Evolutionary conservation across 192 early-diverging fungal genomes (phyloP), one percentile per base, ranked within the genome.

Genomic region (Coemansia sp.): DNA sequence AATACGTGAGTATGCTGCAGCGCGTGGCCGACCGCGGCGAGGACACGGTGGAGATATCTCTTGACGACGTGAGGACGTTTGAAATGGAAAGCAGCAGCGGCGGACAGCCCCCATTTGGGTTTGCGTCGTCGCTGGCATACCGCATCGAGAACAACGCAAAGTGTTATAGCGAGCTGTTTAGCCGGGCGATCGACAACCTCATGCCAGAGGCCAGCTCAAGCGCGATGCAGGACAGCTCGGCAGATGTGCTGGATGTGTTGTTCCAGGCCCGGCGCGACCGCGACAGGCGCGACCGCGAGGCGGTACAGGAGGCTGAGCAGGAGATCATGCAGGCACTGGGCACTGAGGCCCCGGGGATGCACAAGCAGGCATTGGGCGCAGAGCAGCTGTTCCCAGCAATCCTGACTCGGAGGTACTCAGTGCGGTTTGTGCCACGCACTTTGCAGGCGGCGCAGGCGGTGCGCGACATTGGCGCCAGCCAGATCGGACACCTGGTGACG

Each of bases 191-290:
- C 72, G 94, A 93, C 71, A 40, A 38, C 29, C 32, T 90, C 38
- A 79, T 89, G 56, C 83, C 86, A 8, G 58, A 81, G 41, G 68
- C 84, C 4, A 74, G 67, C 27, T 63, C 63, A 33, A 60, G 50
- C 62, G 68, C 64, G 15, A 46, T 56, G 52, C 39, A 70, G 17
- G 77, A 70, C 35, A 72, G 87, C 15, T 84, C 89, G 3, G 88
- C 87, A 50, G 85, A 87, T 62, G 94, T 95, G 17, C 72, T 95
- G 24, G 94, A 97, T 62, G 95, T 96, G 33, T 85, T 98, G 54
- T 85, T 94, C 60, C 85, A 86, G 60, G 93, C 95, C 32, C 82
- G 96, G 26, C 85, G 84, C 46, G 87, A 87, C 58, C 87, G 87
- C 53, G 88, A 90, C 65, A 39, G 63, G 41, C 70, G 70, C 40